Evolutionary conservation across 2,329 filamentous ascomycete genomes (phyloP).

Genomic region (Claviceps capensis): DNA sequence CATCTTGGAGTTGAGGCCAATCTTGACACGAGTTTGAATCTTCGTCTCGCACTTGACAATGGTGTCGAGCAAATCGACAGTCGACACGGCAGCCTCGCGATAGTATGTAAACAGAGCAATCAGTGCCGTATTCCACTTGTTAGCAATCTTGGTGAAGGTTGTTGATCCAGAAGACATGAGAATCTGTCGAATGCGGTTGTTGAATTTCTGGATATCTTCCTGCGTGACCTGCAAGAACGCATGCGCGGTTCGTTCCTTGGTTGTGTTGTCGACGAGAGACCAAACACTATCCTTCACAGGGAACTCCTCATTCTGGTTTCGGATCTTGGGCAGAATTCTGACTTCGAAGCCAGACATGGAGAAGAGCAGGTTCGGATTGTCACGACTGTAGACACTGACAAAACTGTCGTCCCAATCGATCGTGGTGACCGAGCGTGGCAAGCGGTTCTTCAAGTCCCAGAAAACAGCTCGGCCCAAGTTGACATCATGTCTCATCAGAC

Average conservation of each 20-base stretch:
- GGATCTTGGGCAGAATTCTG: slow-evolving; percentile 84
- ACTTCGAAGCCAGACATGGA: slow-evolving; percentile 98
- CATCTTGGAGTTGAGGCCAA: slow-evolving; percentile 98
- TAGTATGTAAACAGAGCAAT: slow-evolving; percentile 99
- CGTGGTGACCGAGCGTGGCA: slow-evolving; percentile 88
- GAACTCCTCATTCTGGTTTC: slow-evolving; percentile 93
- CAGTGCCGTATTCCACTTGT: slow-evolving; percentile 98
- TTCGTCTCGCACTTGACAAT: slow-evolving; percentile 99
- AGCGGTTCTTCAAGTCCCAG: slow-evolving; percentile 95
- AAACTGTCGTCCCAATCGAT: slow-evolving; percentile 99
- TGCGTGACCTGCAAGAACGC: slow-evolving; percentile 96
- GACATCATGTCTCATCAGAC: slow-evolving; percentile 95
- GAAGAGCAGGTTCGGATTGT: slow-evolving; percentile 94
- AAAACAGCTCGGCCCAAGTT: slow-evolving; percentile 95
- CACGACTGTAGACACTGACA: slow-evolving; percentile 90
- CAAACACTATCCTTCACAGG: slow-evolving; percentile 96
- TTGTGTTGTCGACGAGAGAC: slow-evolving; percentile 92
- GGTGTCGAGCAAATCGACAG: slow-evolving; percentile 83
- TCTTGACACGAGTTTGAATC: slow-evolving; percentile 98
- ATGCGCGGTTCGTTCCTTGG: slow-evolving; percentile 92
- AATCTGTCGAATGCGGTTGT: slow-evolving; percentile 96
- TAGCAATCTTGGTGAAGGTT: slow-evolving; percentile 98
- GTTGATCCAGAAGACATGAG: slow-evolving; percentile 99
- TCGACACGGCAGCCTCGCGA: slow-evolving; percentile 91
- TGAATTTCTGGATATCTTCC: slow-evolving; percentile 97